These are phyloP conservation scores for Trichoderma koningiopsis DNA, from an alignment of 2,329 filamentous ascomycete species.

Conservation along the genomic window DNA sequence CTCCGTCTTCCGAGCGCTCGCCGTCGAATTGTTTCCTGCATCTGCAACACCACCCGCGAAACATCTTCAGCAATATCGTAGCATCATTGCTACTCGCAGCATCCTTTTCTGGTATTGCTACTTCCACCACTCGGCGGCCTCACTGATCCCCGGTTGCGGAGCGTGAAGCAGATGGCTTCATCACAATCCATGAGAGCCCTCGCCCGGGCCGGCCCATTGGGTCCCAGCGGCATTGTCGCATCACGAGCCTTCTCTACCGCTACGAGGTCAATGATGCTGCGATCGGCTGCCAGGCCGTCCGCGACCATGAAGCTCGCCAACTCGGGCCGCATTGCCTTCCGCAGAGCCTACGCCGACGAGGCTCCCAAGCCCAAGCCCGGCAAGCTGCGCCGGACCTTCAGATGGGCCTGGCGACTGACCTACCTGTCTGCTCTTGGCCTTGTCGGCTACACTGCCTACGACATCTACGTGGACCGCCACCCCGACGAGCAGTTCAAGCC, in stretches of 20 bases:
- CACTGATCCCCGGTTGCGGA: constrained; percentile 19
- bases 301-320: constrained; percentile 40
- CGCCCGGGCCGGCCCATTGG: constrained; percentile 37
- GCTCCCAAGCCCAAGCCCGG: constrained; percentile 53
- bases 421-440: constrained; percentile 73
- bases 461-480: constrained; percentile 80
- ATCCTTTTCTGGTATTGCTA: background rate
- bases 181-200: constrained; percentile 47
- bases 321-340: constrained; percentile 46
- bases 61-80: background rate
- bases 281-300: constrained; percentile 35
- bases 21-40: constrained; percentile 4
- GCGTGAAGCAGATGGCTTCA: constrained; percentile 46
- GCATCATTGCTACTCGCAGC: background rate
- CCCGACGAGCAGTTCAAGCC: constrained; percentile 76
- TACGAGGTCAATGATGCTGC: constrained; percentile 31
- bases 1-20: constrained; percentile 13
- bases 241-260: constrained; percentile 41
- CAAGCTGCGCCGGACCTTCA: constrained; percentile 69
- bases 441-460: constrained; percentile 73
- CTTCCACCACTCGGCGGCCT: background rate
- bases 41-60: background rate
- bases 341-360: constrained; percentile 55
- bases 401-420: constrained; percentile 81
- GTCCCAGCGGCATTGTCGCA: constrained; percentile 35